A percentile compares a stretch with the other conserved stretches of the same genome.
Evolutionary conservation across 495 filamentous ascomycete species (phyloP).

Genomic region (Hypoxylon subgilvum): DNA sequence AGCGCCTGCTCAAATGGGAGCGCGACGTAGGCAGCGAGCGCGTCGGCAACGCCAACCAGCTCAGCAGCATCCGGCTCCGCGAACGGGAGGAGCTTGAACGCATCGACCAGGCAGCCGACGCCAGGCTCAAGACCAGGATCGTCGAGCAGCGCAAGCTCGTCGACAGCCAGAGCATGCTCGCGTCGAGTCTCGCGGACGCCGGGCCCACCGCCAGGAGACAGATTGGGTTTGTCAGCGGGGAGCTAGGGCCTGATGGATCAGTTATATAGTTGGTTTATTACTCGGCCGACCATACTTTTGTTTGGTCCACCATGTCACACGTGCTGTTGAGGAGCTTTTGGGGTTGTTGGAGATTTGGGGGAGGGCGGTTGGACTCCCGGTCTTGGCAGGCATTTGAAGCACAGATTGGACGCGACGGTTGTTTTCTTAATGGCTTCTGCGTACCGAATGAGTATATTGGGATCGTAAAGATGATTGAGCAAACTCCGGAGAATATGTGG

Average conservation of each 20-base stretch:
- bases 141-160: conserved; percentile 54
- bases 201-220: conserved; percentile 45
- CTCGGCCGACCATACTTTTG: not conserved
- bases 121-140: conserved; percentile 43
- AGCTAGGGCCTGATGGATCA: conserved; percentile 28
- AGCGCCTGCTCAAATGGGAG: conserved; percentile 47
- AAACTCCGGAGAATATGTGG: too few relatives aligned
- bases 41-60: conserved; percentile 45
- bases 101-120: conserved; percentile 47
- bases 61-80: conserved; percentile 48
- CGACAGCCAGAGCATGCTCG: conserved; percentile 51
- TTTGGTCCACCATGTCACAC: not conserved
- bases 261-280: conserved; percentile 37
- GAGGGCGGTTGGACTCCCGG: too few relatives aligned
- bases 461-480: too few relatives aligned
- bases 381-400: too few relatives aligned
- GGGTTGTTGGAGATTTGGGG: too few relatives aligned
- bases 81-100: conserved; percentile 52
- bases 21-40: conserved; percentile 41
- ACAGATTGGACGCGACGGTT: too few relatives aligned
- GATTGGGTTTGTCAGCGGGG: conserved; percentile 54
- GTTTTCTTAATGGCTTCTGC: too few relatives aligned
- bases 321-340: not conserved
- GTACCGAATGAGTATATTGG: too few relatives aligned
- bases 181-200: conserved; percentile 44